Base-by-base conservation (phyloP, 2,329 filamentous ascomycete genomes). In the Paraphaeosphaeria sporulosa region DNA sequence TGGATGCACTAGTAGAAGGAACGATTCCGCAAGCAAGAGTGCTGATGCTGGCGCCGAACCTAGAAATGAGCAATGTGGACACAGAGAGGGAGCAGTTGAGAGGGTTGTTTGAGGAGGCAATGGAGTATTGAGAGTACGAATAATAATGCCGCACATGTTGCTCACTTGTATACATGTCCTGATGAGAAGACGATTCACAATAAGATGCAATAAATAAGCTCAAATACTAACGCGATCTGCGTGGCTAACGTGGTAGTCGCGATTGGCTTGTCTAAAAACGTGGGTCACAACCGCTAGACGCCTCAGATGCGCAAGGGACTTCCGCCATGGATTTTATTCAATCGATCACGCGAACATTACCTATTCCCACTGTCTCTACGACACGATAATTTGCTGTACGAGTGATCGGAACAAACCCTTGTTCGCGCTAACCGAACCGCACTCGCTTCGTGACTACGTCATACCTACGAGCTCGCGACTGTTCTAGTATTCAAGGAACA, bases 21-120 rank as follows among this genome's bases (percentile, higher is more conserved):
- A 99, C 95, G 0, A 89, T 99, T 63, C 95, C 95, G 5, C 95
- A 99, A 81, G 88, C 88, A 58, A 84, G 95, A 66, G 96, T 99
- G 57, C 77, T 99, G 72, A 95, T 94, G 90, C 80, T 99, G 63
- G 95, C 95, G 32, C 96, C 95, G 0, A 93, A 87, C 27, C 78
- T 99, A 62, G 82, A 83, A 50, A 81, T 73, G 62, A 73, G 72
- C 52, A 78, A 83, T 57, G 67, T 80, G 13, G 79, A 82, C 47
- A 78, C 76, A 49, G 81, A 84, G 71, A 78, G 82, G 65, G 82
- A 83, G 71, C 82, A 84, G 63, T 62, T 84, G 67, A 74, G 77
- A 54, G 70, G 67, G 13, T 63, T 84, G 65, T 84, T 84, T 67
- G 81, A 83, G 65, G 80, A 84, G 55, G 77, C 81, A 1, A 74